phyloP scores from a whole-genome alignment of 164 flowering plant species.

The Taxillus chinensis region DNA sequence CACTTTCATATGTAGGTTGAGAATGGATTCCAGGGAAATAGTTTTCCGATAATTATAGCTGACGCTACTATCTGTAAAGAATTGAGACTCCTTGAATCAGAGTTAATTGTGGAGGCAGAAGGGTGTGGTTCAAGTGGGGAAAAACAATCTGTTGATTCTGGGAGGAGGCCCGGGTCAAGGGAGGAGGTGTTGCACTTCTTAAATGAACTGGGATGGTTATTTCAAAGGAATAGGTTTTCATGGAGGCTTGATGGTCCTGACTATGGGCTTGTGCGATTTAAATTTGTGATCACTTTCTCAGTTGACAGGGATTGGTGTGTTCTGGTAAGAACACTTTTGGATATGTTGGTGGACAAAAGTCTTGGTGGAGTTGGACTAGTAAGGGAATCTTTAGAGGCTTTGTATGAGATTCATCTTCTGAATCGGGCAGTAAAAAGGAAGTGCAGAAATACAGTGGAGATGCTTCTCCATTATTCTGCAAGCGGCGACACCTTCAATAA shows the following conservation, averaged over 20 bases:
- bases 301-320: slow-evolving; percentile 67
- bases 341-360: slow-evolving; percentile 41
- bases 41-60: slow-evolving; percentile 80
- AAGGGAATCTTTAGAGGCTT: slow-evolving; percentile 31
- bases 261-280: slow-evolving; percentile 46
- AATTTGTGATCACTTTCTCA: slow-evolving; percentile 57
- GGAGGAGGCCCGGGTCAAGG: slow-evolving; percentile 36
- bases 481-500: slow-evolving; percentile 20
- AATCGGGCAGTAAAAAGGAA: slow-evolving; percentile 73
- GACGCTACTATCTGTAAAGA: slow-evolving; percentile 65
- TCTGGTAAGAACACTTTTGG: slow-evolving; percentile 56
- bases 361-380: slow-evolving; percentile 22
- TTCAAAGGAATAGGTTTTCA: slow-evolving; percentile 42
- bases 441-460: slow-evolving; percentile 53
- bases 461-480: slow-evolving; percentile 53
- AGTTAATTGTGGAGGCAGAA: slow-evolving; percentile 32
- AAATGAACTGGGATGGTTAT: slow-evolving; percentile 92
- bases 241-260: slow-evolving; percentile 20
- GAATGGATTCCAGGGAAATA: slow-evolving; percentile 71
- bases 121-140: slow-evolving; percentile 21
- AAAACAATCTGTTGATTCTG: slow-evolving; percentile 23
- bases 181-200: slow-evolving; percentile 67
- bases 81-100: slow-evolving; percentile 60
- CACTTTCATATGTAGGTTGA: slow-evolving; percentile 48
- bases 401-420: slow-evolving; percentile 59